Base-by-base conservation (phyloP, 495 filamentous ascomycete genomes). In the Penicillium tannophilum region DNA sequence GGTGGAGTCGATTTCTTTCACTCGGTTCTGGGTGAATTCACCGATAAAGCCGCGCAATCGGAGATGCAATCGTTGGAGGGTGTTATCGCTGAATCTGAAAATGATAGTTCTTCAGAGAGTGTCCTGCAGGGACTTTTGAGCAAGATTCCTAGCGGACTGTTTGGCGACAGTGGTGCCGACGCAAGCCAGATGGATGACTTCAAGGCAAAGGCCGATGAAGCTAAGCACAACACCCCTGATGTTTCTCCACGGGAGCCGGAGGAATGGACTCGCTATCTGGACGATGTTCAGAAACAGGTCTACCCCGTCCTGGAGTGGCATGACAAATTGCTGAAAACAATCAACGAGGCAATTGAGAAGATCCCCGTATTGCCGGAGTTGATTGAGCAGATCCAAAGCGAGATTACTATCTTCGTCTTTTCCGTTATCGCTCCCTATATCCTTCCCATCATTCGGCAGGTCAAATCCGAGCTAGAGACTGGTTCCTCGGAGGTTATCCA, bases 261-360 rank as follows among this genome's bases (percentile, higher is more conserved):
- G 69, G 88, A 88, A 62, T 92, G 87, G 73, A 87, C 89, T 10
- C 63, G 56, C 12, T 86, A 92, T 58, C 71, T 92, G 63, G 68
- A 86, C 52, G 77, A 91, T 61, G 73, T 89, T 24, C 84, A 85
- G 56, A 78, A 81, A 62, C 86, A 93, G 70, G 87, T 96, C 53
- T 91, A 91, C 72, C 92, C 92, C 4, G 86, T 90, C 51, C 84
- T 96, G 45, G 84, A 94, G 72, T 95, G 89, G 80, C 92, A 96
- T 65, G 92, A 96, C 66, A 83, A 92, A 35, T 77, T 95, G 30
- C 87, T 96, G 82, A 84, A 90, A 74, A 76, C 72, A 28, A 92
- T 97, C 68, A 86, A 84, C 28, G 72, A 88, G 62, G 82, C 89
- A 7, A 87, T 96, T 52, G 86, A 92, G 67, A 83, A 86, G 39